A percentile compares a stretch with the other conserved stretches of the same genome.
Conservation (phyloP, 164 flowering plant genomes). For the Berberis vulgaris region DNA sequence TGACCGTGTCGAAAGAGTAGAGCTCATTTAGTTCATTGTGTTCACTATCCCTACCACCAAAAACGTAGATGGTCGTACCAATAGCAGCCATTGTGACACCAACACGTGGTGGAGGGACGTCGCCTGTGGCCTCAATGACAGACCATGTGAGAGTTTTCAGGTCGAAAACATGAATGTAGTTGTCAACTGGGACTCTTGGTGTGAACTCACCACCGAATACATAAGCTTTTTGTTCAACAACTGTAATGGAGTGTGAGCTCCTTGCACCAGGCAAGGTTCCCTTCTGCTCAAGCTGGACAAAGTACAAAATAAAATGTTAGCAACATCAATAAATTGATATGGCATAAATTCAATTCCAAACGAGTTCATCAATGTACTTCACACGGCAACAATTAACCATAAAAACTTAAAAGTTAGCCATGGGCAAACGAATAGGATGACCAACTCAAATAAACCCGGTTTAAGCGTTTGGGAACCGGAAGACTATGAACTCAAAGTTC, state of each 20-base stretch:
- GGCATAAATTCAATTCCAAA: too few relatives aligned
- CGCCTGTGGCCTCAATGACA: constrained; percentile 53
- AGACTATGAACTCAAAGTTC: too few relatives aligned
- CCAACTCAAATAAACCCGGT: too few relatives aligned
- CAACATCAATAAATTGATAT: too few relatives aligned
- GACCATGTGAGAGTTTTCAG: constrained; percentile 61
- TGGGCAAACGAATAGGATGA: too few relatives aligned
- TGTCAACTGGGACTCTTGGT: constrained; percentile 88
- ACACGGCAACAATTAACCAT: too few relatives aligned
- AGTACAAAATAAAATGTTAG: too few relatives aligned
- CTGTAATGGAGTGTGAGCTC: constrained; percentile 82
- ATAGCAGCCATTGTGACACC: constrained; percentile 85
- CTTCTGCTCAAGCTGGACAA: constrained; percentile 56
- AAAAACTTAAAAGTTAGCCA: too few relatives aligned
- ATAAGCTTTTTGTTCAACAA: constrained; percentile 67
- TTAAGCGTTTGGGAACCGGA: too few relatives aligned
- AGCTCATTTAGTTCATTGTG: constrained; percentile 84
- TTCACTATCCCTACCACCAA: constrained; percentile 73
- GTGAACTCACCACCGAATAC: constrained; percentile 81
- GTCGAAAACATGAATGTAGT: constrained; percentile 65
- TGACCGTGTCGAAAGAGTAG: constrained; percentile 64
- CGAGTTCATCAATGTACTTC: too few relatives aligned
- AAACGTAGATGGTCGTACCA: constrained; percentile 56
- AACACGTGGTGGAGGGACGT: constrained; percentile 84
- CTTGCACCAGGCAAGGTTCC: constrained; percentile 75